Conservation (phyloP, 1,139 yeast genomes). For the Debaryomycetaceae sp. region DNA sequence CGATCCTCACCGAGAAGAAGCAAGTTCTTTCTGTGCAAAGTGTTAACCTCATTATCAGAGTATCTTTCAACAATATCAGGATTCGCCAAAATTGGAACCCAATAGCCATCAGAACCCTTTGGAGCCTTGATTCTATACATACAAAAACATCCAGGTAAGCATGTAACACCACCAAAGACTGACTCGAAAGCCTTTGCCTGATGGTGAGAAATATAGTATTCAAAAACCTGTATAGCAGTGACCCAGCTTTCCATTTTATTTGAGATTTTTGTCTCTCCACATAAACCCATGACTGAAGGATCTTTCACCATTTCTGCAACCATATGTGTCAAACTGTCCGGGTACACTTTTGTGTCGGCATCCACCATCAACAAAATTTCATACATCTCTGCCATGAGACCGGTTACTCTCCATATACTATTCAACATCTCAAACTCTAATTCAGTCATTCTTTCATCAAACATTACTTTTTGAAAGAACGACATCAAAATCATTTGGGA, state of each 20-base stretch:
- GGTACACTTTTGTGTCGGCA: constrained; percentile 92
- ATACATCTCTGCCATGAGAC: constrained; percentile 82
- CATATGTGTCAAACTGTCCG: constrained; percentile 92
- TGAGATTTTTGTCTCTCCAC: constrained; percentile 96
- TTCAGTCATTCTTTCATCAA: constrained; percentile 96
- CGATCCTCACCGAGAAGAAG: constrained; percentile 92
- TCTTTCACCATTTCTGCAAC: constrained; percentile 89
- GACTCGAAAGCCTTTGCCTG: constrained; percentile 96
- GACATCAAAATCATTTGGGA: constrained; percentile 94
- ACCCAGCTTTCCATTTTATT: constrained; percentile 89
- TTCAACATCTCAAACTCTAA: constrained; percentile 80
- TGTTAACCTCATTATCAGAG: constrained; percentile 82
- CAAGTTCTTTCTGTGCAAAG: constrained; percentile 86
- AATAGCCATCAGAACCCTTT: constrained; percentile 82
- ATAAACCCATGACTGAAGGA: constrained; percentile 88
- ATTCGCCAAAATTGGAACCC: constrained; percentile 96
- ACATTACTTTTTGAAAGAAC: constrained; percentile 84
- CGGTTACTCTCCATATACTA: constrained; percentile 83
- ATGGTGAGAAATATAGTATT: constrained; percentile 93
- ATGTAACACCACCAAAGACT: constrained; percentile 93
- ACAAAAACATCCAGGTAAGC: constrained; percentile 97
- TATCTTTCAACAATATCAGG: constrained; percentile 96
- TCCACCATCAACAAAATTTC: constrained; percentile 92
- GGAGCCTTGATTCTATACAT: constrained; percentile 95
- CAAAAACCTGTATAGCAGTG: constrained; percentile 92